Percentiles rank a stretch among this genome's conserved stretches.
Evolutionary conservation across 208 protist species (phyloP).

Genomic region (Balamuthia mandrillaris): DNA sequence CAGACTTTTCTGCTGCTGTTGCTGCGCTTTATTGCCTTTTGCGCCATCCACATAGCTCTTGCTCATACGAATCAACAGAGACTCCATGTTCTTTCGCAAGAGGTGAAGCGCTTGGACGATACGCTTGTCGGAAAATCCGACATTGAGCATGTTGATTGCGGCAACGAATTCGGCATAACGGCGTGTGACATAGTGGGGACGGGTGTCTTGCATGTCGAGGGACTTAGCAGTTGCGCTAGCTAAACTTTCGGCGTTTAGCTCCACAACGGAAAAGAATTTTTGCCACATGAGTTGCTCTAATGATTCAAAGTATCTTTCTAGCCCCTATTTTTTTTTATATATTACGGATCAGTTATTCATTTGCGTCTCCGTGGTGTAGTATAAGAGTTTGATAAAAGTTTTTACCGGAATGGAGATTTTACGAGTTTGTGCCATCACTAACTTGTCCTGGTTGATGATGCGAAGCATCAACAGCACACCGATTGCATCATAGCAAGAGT

Average conservation of each 20-base stretch:
- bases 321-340: background rate
- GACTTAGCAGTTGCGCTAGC: background rate
- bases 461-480: slow-evolving; percentile 6
- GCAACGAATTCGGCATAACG: background rate
- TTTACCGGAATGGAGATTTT: background rate
- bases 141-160: too few relatives aligned
- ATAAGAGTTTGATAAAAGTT: background rate
- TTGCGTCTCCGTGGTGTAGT: too few relatives aligned
- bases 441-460: background rate
- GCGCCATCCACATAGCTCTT: too few relatives aligned
- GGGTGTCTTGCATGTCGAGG: background rate
- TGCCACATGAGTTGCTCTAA: background rate
- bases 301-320: slow-evolving; percentile 4
- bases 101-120: too few relatives aligned
- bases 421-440: background rate
- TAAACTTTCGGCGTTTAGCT: slow-evolving; percentile 3
- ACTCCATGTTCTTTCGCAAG: too few relatives aligned
- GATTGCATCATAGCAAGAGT: too few relatives aligned
- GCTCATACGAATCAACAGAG: too few relatives aligned
- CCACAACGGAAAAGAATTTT: background rate
- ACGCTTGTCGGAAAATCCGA: too few relatives aligned
- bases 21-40: too few relatives aligned
- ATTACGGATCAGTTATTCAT: background rate
- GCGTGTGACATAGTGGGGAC: background rate
- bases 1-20: too few relatives aligned